These are phyloP conservation scores for Hymenoscyphus albidus DNA, from an alignment of 2,329 filamentous ascomycete species.

Conservation along the genomic window DNA sequence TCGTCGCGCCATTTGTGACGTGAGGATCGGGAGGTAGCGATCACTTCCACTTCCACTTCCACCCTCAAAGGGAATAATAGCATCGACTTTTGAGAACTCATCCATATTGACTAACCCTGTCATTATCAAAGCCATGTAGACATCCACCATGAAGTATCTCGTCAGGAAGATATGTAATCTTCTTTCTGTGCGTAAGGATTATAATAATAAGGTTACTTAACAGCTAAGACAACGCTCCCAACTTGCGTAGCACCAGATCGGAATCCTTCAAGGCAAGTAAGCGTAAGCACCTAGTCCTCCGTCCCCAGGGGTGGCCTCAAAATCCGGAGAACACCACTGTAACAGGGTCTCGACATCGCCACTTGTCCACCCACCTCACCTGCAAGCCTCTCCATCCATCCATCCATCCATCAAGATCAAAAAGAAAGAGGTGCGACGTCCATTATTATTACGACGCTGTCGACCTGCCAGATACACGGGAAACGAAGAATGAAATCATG, in stretches of 20 bases:
- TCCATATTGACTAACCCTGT: background rate
- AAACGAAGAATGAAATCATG: too few species aligned
- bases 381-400: background rate
- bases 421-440: background rate
- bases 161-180: background rate
- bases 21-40: background rate
- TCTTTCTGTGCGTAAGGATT: background rate
- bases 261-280: background rate
- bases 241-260: conserved; percentile 5
- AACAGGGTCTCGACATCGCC: conserved; percentile 3
- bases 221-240: background rate
- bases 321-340: background rate
- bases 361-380: background rate
- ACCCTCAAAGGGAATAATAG: background rate
- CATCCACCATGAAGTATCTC: background rate
- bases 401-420: background rate
- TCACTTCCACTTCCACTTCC: too few species aligned
- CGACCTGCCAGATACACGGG: background rate
- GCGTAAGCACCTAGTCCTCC: too few species aligned
- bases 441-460: background rate
- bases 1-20: background rate
- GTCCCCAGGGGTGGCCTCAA: background rate
- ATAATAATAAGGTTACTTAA: conserved; percentile 6
- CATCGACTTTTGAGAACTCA: background rate
- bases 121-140: background rate